A percentile compares a stretch with the other conserved stretches of the same genome.
phyloP scores from a whole-genome alignment of 1,284 basidiomycete genomes.

The Naganishia liquefaciens region DNA sequence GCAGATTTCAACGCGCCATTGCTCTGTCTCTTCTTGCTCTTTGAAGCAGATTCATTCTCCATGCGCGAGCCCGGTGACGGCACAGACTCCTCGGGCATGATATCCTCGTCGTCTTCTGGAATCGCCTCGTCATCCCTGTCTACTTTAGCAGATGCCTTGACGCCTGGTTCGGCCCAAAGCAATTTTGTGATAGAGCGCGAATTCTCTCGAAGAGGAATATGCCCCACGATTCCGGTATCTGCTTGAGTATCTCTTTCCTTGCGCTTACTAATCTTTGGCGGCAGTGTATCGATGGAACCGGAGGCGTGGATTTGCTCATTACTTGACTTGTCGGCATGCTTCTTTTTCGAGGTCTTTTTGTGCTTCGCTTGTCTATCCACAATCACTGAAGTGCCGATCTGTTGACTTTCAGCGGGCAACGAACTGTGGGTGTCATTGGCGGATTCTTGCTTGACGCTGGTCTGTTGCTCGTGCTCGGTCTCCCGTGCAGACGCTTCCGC shows the following conservation, averaged over 20 bases:
- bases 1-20: slow-evolving; percentile 14
- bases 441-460: neutral
- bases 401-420: neutral
- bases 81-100: slow-evolving; percentile 3
- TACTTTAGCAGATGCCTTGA: neutral
- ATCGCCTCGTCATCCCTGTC: neutral
- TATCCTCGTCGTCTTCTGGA: slow-evolving; percentile 5
- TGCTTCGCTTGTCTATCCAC: slow-evolving; percentile 9
- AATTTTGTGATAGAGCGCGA: slow-evolving; percentile 22
- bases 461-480: slow-evolving; percentile 1
- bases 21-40: slow-evolving; percentile 24
- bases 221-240: slow-evolving; percentile 15
- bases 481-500: slow-evolving; percentile 12
- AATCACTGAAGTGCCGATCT: neutral
- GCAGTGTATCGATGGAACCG: neutral
- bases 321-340: neutral
- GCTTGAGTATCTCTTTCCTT: slow-evolving; percentile 7
- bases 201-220: slow-evolving; percentile 23
- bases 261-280: neutral
- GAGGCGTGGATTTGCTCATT: neutral
- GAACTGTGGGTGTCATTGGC: neutral
- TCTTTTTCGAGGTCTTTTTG: slow-evolving; percentile 15
- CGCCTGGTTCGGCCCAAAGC: slow-evolving; percentile 18
- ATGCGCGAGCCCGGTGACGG: neutral
- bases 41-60: neutral